Evolutionary conservation across 106 monocot genomes (phyloP), one percentile per base, ranked within the genome.

Genomic region (Acanthochlamys bracteata): DNA sequence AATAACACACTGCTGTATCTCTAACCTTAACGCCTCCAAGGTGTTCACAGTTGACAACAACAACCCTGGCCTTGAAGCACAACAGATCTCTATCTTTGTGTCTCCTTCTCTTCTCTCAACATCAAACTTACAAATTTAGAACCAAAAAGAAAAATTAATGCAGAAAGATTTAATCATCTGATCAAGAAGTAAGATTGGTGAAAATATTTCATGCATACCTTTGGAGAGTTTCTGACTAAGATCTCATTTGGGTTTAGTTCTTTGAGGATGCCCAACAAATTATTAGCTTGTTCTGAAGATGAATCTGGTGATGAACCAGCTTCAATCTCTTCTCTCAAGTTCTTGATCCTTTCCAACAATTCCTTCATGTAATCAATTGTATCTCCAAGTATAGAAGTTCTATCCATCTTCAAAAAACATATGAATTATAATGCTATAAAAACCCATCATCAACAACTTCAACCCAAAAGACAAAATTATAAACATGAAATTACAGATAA

Each of bases 301-400:
- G 33, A 33, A 33, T 33, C 33, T 33, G 33, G 33, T 33, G 33
- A 33, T 33, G 33, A 55, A 10, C 66, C 70, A 11, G 20, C 45
- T 2, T 82, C 85, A 22, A 88, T 79, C 83, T 92, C 98, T 19
- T 81, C 80, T 55, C 83, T 83, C 74, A 98, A 69, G 11, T 25
- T 53, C 75, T 92, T 92, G 72, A 98, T 98, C 77, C 79, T 78
- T 54, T 98, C 98, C 22, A 91, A 57, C 8, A 98, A 75, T 88
- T 98, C 98, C 76, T 85, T 98, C 91, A 89, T 92, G 84, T 98
- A 98, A 63, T 98, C 98, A 21, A 98, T 98, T 56, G 98, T 92
- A 76, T 98, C 98, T 4, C 88, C 91, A 3, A 98, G 78, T 19
- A 98, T 98, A 0, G 98, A 98, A 19, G 98, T 92, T 47, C 98